Base-by-base conservation (phyloP, 768 basidiomycete species). In the Calvatia gigantea region DNA sequence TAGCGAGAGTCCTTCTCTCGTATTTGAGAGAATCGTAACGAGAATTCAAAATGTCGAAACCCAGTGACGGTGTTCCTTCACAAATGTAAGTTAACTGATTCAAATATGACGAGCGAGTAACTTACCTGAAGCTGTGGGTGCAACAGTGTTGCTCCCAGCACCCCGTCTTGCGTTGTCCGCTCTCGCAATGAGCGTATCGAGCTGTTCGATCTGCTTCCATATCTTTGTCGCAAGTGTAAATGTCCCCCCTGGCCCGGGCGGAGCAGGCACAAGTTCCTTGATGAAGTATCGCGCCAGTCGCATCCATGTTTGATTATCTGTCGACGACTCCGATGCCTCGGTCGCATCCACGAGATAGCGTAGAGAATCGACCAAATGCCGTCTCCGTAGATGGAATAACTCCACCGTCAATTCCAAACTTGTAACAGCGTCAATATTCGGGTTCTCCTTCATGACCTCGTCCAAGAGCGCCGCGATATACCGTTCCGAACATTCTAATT, bases 401-500 rank as follows among this genome's bases (percentile, higher is more conserved):
- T 84, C 75, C 12, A 94, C 67, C 17, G 88, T 78, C 1, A 77
- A 69, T 65, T 94, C 91, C 29, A 91, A 73, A 48, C 75, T 81
- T 53, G 73, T 75, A 1, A 82, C 75, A 4, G 81, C 72, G 2
- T 69, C 73, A 14, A 86, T 71, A 59, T 91, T 90, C 0, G 89
- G 86, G 62, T 85, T 84, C 57, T 78, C 72, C 1, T 78, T 62
- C 71, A 86, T 85, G 38, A 87, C 76, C 19, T 79, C 70, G 56
- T 88, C 82, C 43, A 92, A 74, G 15, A 92, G 79, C 19, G 76
- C 75, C 3, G 92, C 89, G 48, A 86, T 72, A 69, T 89, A 85
- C 61, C 86, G 83, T 72, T 96, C 94, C 11, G 94, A 95, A 60
- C 84, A 84, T 62, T 83, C 78, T 51, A 97, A 85, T 52, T 91